Conservation (phyloP, 2,329 filamentous ascomycete species). For the Endoconidiophora polonica region DNA sequence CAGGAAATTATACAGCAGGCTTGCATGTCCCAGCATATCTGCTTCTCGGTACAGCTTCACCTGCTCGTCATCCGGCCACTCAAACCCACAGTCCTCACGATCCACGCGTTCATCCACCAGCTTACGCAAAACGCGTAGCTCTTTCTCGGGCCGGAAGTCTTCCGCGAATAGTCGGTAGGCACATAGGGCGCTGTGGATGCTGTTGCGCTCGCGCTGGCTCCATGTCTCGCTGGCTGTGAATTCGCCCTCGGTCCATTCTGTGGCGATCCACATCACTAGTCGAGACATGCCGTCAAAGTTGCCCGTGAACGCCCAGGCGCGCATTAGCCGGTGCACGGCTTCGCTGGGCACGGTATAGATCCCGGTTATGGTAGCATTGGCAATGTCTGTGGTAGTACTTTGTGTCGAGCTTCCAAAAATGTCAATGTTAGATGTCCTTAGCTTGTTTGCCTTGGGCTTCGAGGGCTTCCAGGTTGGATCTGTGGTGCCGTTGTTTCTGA, state of each 20-base stretch:
- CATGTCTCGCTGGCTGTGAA: conserved; percentile 13
- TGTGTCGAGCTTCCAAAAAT: too few species aligned
- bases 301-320: conserved; percentile 42
- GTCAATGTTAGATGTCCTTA: too few species aligned
- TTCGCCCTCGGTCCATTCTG: conserved; percentile 25
- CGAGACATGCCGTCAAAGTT: conserved; percentile 41
- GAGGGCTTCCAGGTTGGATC: too few species aligned
- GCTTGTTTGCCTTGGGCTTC: too few species aligned
- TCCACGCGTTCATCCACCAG: conserved; percentile 17
- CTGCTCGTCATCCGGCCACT: conserved; percentile 25
- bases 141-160: conserved; percentile 22
- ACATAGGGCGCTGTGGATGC: conserved; percentile 24
- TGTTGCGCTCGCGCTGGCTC: conserved; percentile 19
- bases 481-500: background rate
- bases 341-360: conserved; percentile 1
- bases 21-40: conserved; percentile 10
- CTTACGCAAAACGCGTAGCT: conserved; percentile 19
- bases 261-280: conserved; percentile 41
- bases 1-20: conserved; percentile 4
- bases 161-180: conserved; percentile 33
- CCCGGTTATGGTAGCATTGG: background rate
- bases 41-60: conserved; percentile 19
- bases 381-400: background rate
- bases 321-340: conserved; percentile 23
- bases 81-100: conserved; percentile 16